Conservation (phyloP, 768 basidiomycete genomes). For the Chalciporus chontae region DNA sequence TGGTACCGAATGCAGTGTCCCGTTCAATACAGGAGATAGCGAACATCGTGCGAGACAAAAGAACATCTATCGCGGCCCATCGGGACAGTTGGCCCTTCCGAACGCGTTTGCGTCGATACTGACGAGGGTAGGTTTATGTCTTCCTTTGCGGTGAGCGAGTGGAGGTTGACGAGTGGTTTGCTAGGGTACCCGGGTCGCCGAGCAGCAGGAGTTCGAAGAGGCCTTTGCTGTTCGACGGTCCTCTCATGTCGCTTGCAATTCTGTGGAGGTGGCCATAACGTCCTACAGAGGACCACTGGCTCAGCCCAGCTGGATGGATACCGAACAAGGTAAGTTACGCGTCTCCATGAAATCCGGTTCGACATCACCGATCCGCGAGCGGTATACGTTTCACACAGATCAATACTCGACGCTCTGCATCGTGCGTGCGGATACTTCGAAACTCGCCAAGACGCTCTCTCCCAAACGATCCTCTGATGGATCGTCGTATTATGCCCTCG, state of each 20-base stretch:
- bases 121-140: constrained; percentile 30
- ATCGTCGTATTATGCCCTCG: constrained; percentile 23
- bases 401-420: constrained; percentile 36
- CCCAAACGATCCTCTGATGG: constrained; percentile 22
- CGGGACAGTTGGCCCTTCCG: constrained; percentile 38
- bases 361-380: neutral
- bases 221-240: constrained; percentile 31
- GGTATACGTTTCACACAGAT: constrained; percentile 15
- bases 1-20: constrained; percentile 39
- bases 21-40: constrained; percentile 31
- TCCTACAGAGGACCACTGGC: constrained; percentile 30
- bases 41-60: constrained; percentile 41
- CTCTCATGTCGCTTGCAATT: constrained; percentile 20
- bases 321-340: constrained; percentile 33
- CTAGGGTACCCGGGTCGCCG: constrained; percentile 44
- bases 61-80: constrained; percentile 32
- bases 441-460: constrained; percentile 23
- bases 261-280: constrained; percentile 22
- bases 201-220: constrained; percentile 43
- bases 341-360: too few relatives aligned
- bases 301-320: constrained; percentile 33
- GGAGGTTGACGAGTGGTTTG: neutral
- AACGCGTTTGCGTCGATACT: constrained; percentile 43
- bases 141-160: neutral
- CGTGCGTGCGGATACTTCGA: constrained; percentile 32